Evolutionary conservation across 176 grass and related monocot genomes (phyloP).

Genomic region (Triticum timopheevii): DNA sequence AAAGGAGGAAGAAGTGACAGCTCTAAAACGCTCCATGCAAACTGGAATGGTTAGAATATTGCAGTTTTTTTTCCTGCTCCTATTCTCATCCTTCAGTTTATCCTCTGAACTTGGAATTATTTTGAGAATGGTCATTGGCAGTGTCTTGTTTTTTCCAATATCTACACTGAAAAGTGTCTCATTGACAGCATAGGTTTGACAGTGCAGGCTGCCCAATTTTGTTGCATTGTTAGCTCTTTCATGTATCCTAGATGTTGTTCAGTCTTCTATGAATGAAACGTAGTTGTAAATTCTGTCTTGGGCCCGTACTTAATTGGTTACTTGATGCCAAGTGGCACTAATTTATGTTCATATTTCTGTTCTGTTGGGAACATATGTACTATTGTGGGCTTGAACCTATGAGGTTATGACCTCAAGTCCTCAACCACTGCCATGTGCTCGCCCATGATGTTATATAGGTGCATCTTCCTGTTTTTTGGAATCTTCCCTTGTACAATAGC

Average conservation of each 20-base stretch:
- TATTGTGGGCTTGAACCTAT: background rate
- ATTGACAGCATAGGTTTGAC: background rate
- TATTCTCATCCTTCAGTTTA: background rate
- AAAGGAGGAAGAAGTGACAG: conserved; percentile 87
- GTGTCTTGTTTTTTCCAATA: no score
- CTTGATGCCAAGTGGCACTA: background rate
- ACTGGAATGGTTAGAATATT: conserved; percentile 79
- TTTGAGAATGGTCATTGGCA: background rate
- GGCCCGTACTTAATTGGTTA: background rate
- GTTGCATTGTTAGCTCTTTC: background rate
- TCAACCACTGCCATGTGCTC: background rate
- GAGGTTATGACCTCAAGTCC: background rate
- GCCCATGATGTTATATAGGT: background rate
- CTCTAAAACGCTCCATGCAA: conserved; percentile 93
- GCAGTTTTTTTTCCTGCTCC: background rate
- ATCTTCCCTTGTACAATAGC: background rate
- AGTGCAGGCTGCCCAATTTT: background rate
- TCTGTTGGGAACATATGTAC: background rate
- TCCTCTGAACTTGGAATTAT: background rate
- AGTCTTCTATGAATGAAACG: background rate
- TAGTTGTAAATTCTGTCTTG: background rate
- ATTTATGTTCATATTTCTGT: background rate
- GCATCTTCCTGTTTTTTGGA: background rate
- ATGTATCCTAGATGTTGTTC: background rate
- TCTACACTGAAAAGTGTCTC: no score